Evolutionary conservation across 2,329 filamentous ascomycete species (phyloP), one percentile per base, ranked within the genome.

Genomic region (Teratosphaeria viscida): DNA sequence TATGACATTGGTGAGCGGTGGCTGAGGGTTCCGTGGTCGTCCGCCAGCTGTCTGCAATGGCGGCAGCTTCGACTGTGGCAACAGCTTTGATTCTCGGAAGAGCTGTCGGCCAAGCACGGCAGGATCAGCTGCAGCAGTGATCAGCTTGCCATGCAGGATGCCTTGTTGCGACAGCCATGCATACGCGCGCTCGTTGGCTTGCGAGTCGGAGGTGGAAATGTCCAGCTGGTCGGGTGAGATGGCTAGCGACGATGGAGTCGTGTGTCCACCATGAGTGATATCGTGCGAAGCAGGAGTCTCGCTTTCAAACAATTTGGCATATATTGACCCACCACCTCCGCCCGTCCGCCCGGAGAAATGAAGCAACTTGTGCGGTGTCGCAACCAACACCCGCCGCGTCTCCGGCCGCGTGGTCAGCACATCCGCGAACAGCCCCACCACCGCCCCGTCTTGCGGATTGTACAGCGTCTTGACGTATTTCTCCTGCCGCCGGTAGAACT

Each of bases 401-500:
- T 96, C 92, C 7, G 83, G 75, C 65, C 84, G 79, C n/a, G 83
- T 84, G 43, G 78, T 77, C 47, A 95, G 76, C 43, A 82, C 79
- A 68, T 97, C 92, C 10, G 88, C 87, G 85, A 90, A 96, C 16
- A 97, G 71, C 1, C 94, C 94, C 0, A 89, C 90, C 39, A 97
- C 83, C 0, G 92, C 85, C 0, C 88, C 89, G 72, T 96, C 91
- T 1, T 87, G 83, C 7, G 91, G 82, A 71, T 88, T 92, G 72
- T 92, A 91, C 23, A 99, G 81, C 39, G 81, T 83, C 73, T 92
- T 92, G 61, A 95, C 76, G 72, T 95, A 96, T 74, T 90, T 91
- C 73, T 99, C 94, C 74, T 97, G 92, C 70, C 92, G 88, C 66
- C 90, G 84, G 75, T 96, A 97, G 75, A 96, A 96, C 72, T 97